Percentiles rank a stretch among this genome's conserved stretches.
Evolutionary conservation across 805 yeast genomes (phyloP).

Genomic region (Naumovozyma castellii): DNA sequence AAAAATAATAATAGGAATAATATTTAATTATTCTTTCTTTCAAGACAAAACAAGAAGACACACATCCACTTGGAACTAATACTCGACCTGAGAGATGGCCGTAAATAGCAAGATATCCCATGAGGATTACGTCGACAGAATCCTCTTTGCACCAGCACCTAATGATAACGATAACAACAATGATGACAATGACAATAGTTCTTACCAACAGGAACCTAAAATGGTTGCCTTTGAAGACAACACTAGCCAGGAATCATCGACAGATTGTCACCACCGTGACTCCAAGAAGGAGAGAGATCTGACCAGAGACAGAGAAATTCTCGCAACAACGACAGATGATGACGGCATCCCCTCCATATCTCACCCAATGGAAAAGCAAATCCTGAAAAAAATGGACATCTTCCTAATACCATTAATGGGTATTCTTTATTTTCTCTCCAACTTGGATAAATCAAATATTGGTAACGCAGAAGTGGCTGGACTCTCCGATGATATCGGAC

Average conservation of each 20-base stretch:
- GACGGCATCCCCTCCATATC: constrained; percentile 20
- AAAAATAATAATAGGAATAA: no score
- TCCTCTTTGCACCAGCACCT: constrained; percentile 1
- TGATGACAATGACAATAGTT: background rate
- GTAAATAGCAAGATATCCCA: background rate
- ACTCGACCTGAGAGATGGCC: no score
- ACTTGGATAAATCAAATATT: constrained; percentile 47
- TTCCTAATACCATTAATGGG: constrained; percentile 37
- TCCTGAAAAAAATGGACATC: constrained; percentile 36
- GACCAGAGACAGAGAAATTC: constrained; percentile 12
- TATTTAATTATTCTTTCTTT: no score
- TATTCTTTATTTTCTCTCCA: constrained; percentile 37
- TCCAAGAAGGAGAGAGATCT: constrained; percentile 1
- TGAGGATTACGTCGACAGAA: constrained; percentile 7
- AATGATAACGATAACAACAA: background rate
- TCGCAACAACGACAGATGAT: constrained; percentile 20
- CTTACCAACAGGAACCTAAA: no score
- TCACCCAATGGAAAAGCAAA: constrained; percentile 27
- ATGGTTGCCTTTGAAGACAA: background rate
- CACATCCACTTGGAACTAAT: no score
- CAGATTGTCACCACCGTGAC: background rate
- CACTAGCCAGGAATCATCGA: background rate
- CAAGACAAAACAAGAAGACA: no score
- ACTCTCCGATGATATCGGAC: constrained; percentile 32
- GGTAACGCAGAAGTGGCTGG: constrained; percentile 55